Conservation (phyloP, 1,284 basidiomycete species). For the Marasmius oreades region DNA sequence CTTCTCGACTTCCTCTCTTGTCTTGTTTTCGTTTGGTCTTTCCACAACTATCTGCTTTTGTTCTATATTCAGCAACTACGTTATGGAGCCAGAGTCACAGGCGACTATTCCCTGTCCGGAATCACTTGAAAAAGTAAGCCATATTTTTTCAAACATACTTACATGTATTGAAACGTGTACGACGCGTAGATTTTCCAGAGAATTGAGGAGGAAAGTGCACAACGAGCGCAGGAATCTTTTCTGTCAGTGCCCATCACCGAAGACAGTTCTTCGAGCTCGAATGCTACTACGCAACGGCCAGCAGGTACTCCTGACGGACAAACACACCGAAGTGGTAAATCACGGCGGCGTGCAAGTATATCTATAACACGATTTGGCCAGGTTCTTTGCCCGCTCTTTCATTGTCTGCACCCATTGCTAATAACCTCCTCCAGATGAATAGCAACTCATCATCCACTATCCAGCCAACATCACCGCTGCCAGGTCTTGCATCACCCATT, state of each 20-base stretch:
- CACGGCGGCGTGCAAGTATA: conserved; percentile 11
- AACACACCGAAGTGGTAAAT: background rate
- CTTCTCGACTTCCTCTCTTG: background rate
- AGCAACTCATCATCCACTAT: conserved; percentile 21
- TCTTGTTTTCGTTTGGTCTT: background rate
- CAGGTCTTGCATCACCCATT: conserved; percentile 39
- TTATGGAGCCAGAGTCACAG: background rate
- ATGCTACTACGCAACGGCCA: background rate
- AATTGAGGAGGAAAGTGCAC: conserved; percentile 15
- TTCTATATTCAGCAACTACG: background rate
- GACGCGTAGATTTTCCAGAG: conserved; percentile 19
- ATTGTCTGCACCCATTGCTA: background rate
- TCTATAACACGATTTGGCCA: conserved; percentile 14
- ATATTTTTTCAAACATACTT: background rate
- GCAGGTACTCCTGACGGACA: conserved; percentile 1
- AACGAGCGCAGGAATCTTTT: conserved; percentile 6
- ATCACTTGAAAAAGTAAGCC: background rate
- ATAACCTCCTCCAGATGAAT: conserved; percentile 16
- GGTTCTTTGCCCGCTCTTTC: background rate
- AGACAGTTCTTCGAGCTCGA: background rate
- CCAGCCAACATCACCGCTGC: conserved; percentile 27
- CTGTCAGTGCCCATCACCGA: background rate
- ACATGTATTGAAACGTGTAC: background rate
- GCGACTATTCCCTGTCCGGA: background rate
- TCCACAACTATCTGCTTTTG: background rate